These are phyloP conservation scores for Salvia miltiorrhiza DNA, from an alignment of 257 asterid genomes.

Conservation along the genomic window DNA sequence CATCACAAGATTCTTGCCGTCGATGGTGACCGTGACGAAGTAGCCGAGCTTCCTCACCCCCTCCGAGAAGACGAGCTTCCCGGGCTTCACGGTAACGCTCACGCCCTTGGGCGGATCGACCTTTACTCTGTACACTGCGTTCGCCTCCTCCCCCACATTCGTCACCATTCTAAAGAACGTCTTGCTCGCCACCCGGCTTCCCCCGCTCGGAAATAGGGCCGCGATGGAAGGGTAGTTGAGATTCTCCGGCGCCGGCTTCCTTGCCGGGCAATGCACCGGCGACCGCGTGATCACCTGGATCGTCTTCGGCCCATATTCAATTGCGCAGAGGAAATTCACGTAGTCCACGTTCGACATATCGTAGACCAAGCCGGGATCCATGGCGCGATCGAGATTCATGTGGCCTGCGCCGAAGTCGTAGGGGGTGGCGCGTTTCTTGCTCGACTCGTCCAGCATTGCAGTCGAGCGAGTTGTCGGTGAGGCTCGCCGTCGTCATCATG, in stretches of 20 bases:
- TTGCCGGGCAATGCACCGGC: conserved; percentile 66
- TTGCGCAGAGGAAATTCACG: conserved; percentile 74
- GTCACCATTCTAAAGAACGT: conserved; percentile 72
- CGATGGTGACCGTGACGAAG: conserved; percentile 58
- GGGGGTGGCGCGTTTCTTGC: conserved; percentile 66
- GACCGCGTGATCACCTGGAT: conserved; percentile 85
- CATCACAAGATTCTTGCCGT: conserved; percentile 53
- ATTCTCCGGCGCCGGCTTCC: conserved; percentile 72
- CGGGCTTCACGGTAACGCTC: conserved; percentile 64
- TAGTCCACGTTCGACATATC: conserved; percentile 64
- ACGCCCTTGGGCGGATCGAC: conserved; percentile 81
- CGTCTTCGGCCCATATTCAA: conserved; percentile 76
- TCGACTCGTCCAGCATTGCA: conserved; percentile 74
- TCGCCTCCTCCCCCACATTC: conserved; percentile 63
- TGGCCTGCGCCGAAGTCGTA: conserved; percentile 92
- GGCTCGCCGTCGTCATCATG: conserved; percentile 87
- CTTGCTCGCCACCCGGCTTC: conserved; percentile 53
- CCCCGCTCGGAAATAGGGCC: conserved; percentile 58
- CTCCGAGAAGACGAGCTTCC: conserved; percentile 63
- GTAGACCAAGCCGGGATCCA: conserved; percentile 93
- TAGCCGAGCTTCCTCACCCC: conserved; percentile 53
- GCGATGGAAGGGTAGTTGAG: conserved; percentile 83
- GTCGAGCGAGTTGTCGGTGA: conserved; percentile 41
- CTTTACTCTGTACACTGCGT: conserved; percentile 46
- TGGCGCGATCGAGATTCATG: conserved; percentile 72